Evolutionary conservation across 2,329 filamentous ascomycete genomes (phyloP).

Genomic region (Fusarium sambucinum): DNA sequence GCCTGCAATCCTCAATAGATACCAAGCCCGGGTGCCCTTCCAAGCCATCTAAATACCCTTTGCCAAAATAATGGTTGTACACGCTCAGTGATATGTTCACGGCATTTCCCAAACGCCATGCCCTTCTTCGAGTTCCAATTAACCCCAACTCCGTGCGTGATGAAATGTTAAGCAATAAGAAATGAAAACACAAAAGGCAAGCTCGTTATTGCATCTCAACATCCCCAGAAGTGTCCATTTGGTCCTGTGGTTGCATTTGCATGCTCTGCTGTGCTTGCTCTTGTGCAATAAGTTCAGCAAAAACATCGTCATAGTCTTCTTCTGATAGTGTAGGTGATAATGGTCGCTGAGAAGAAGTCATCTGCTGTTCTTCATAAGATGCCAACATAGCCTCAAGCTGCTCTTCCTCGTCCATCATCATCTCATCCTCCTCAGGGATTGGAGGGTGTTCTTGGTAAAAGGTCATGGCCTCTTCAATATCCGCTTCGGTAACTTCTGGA

Average conservation of each 20-base stretch:
- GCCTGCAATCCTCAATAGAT: conserved; percentile 71
- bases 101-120: conserved; percentile 42
- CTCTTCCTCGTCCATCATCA: conserved; percentile 69
- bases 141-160: conserved; percentile 38
- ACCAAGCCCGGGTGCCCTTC: conserved; percentile 38
- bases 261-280: conserved; percentile 42
- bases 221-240: conserved; percentile 62
- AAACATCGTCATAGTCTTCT: conserved; percentile 72
- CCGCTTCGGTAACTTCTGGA: conserved; percentile 60
- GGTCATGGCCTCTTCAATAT: conserved; percentile 64
- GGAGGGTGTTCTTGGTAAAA: conserved; percentile 48
- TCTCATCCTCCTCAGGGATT: conserved; percentile 56
- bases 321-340: conserved; percentile 59
- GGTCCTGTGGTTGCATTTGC: conserved; percentile 49
- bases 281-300: conserved; percentile 60
- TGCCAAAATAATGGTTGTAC: conserved; percentile 43
- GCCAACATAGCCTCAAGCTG: conserved; percentile 70
- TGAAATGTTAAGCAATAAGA: conserved; percentile 21
- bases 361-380: conserved; percentile 56
- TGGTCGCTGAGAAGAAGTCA: conserved; percentile 43
- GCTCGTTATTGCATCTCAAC: conserved; percentile 31
- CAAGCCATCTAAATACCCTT: conserved; percentile 48
- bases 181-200: not conserved
- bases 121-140: conserved; percentile 24
- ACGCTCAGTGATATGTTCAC: conserved; percentile 35